These are phyloP conservation scores for Suillus variegatus DNA, from an alignment of 768 basidiomycete species.

Conservation along the genomic window DNA sequence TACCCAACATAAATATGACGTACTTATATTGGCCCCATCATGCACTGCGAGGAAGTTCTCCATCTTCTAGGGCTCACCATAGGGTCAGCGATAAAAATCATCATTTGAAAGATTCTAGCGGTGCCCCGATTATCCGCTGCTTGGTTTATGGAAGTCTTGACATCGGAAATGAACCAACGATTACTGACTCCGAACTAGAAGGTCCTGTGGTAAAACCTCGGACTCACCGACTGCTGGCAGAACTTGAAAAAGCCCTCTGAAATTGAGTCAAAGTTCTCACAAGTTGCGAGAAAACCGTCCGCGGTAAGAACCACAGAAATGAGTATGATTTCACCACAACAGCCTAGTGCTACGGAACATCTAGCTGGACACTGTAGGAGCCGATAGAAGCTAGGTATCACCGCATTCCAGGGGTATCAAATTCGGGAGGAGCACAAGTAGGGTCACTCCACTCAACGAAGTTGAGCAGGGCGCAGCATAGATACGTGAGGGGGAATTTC, in stretches of 20 bases:
- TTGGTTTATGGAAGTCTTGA: background rate
- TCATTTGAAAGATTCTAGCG: background rate
- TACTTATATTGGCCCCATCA: background rate
- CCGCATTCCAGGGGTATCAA: conserved; percentile 1
- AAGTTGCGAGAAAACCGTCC: background rate
- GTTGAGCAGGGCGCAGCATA: background rate
- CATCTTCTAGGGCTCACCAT: background rate
- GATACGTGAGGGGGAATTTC: conserved; percentile 1
- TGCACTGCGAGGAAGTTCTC: background rate
- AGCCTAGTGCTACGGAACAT: background rate
- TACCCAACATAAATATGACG: background rate
- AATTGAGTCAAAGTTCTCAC: conserved; percentile 1
- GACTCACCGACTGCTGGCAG: conserved; percentile 2
- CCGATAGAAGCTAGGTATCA: background rate
- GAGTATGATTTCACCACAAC: background rate
- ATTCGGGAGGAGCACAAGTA: conserved; percentile 7
- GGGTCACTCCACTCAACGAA: conserved; percentile 3
- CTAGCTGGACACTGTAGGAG: background rate
- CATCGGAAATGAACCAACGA: conserved; percentile 5
- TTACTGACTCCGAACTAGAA: conserved; percentile 1
- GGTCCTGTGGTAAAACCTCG: conserved; percentile 3
- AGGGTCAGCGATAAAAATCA: background rate
- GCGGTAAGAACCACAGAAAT: background rate
- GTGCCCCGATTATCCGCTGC: conserved; percentile 3
- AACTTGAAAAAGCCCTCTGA: background rate